Percentiles rank a stretch among this genome's conserved stretches.
phyloP scores from a whole-genome alignment of 345 rosid species.

The Hibiscus trionum region DNA sequence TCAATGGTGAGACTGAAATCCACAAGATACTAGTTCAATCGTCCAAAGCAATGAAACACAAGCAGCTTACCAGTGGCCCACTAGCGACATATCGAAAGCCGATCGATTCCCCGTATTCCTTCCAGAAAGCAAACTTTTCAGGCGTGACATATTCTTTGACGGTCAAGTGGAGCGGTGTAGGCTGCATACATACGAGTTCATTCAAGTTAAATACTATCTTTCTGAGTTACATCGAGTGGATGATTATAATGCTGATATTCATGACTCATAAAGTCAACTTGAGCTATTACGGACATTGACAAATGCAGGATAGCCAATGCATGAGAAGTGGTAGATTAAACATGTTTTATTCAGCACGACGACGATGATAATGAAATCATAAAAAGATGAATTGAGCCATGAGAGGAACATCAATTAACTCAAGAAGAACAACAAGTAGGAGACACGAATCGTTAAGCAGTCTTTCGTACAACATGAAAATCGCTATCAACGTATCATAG shows the following conservation, averaged over 20 bases:
- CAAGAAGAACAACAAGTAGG: background rate
- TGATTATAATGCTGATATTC: background rate
- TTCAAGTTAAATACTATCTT: background rate
- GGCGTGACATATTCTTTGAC: conserved; percentile 94
- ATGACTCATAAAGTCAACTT: background rate
- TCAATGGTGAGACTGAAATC: background rate
- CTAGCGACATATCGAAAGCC: conserved; percentile 97
- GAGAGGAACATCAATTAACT: conserved; percentile 1
- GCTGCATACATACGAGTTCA: conserved; percentile 40
- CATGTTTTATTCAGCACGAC: too few relatives aligned
- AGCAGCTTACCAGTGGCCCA: conserved; percentile 77
- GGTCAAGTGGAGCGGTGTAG: conserved; percentile 88
- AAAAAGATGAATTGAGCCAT: background rate
- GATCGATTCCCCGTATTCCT: conserved; percentile 85
- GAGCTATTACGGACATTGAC: background rate
- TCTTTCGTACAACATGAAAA: background rate
- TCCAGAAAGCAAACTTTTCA: conserved; percentile 91
- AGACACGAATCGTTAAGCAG: background rate
- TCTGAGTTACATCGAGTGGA: background rate
- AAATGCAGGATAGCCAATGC: too few relatives aligned
- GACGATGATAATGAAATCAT: background rate
- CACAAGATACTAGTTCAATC: background rate
- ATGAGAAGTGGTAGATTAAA: too few relatives aligned
- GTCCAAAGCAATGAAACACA: background rate
- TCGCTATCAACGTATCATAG: background rate